Evolutionary conservation across 139 green algal genomes (phyloP).

Genomic region (Diplosphaera chodatii): DNA sequence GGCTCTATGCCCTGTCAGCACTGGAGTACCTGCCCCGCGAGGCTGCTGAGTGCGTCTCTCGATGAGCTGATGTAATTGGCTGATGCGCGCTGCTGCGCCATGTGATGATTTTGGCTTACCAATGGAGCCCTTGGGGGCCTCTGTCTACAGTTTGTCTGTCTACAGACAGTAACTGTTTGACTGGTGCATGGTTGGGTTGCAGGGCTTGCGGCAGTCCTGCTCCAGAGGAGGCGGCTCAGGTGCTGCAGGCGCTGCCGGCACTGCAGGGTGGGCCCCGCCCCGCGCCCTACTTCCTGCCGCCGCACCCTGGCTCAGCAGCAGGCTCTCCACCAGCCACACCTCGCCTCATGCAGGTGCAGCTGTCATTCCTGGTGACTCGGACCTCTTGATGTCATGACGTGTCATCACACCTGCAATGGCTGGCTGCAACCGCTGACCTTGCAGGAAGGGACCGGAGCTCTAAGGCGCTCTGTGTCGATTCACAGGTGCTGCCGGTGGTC

Average conservation of each 20-base stretch:
- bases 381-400: too few relatives aligned
- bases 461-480: too few relatives aligned
- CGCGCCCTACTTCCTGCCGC: constrained; percentile 10
- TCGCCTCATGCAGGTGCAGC: not conserved
- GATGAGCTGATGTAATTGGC: too few relatives aligned
- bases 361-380: too few relatives aligned
- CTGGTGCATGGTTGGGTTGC: not conserved
- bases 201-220: not conserved
- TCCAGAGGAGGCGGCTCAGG: constrained; percentile 15
- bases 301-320: not conserved
- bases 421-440: too few relatives aligned
- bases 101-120: too few relatives aligned
- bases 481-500: not conserved
- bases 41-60: not conserved
- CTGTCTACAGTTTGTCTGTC: too few relatives aligned
- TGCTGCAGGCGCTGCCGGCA: constrained; percentile 15
- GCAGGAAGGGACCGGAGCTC: too few relatives aligned
- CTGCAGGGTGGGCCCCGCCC: not conserved
- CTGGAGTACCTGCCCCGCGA: constrained; percentile 7
- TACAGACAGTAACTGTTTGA: too few relatives aligned
- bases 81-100: too few relatives aligned
- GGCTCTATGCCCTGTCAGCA: constrained; percentile 21
- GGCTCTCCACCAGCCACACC: not conserved
- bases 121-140: too few relatives aligned
- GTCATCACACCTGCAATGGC: too few relatives aligned